Base-by-base conservation (phyloP, 768 basidiomycete species). In the Lactarius hengduanensis region DNA sequence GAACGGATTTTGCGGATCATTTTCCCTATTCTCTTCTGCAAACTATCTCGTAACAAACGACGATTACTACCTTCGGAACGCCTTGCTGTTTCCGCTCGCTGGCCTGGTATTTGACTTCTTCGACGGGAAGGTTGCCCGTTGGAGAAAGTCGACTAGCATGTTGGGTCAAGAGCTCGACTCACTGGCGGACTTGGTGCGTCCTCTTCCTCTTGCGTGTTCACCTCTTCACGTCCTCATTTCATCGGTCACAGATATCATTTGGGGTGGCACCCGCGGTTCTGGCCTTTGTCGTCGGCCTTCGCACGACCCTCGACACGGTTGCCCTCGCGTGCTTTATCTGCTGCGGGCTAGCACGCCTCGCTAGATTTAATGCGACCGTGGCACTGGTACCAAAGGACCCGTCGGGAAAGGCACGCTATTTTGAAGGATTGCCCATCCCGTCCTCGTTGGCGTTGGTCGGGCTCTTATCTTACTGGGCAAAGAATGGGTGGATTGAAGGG, bases 31-130 rank as follows among this genome's bases (percentile, higher is more conserved):
- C 77, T 92, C 89, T 43, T 95, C 93, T 7, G 95, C 92, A 56
- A 87, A 87, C 61, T 99, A 96, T 81, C 85, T 98, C 71, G 64
- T 88, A 53, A 88, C 89, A 28, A 86, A 89, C 68, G 90, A 96
- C 74, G 83, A 84, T 68, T 86, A 86, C 72, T 88, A 90, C 77
- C 80, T 97, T 66, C 90, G 90, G 88, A 85, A 86, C 63, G 97
- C 95, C n/a, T 86, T 96, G 68, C 79, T 83, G 50, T 88, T 94
- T 71, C 97, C 97, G 18, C 80, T 98, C 58, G 92, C 92, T 26
- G 97, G 97, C 40, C 88, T 98, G 73, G 89, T 96, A 82, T 99
- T 99, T 79, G 97, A 99, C 78, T 95, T 96, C 72, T 79, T 98
- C 59, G 97, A 99, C 75, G 97, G 97, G 57, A 98, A 97, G 78